Base-by-base conservation (phyloP, 2,329 filamentous ascomycete genomes). In the Cladophialophora bantiana region DNA sequence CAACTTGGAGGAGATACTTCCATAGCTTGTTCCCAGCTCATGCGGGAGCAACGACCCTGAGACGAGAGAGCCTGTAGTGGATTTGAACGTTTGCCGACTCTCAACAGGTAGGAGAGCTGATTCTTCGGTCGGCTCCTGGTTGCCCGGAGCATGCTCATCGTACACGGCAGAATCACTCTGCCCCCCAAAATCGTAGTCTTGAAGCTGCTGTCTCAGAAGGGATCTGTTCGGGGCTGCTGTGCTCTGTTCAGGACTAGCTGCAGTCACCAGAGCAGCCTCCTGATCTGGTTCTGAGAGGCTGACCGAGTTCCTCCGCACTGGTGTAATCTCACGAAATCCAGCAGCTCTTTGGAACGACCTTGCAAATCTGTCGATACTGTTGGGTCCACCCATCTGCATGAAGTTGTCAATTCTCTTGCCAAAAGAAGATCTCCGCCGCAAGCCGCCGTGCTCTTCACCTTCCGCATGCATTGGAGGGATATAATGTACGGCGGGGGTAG, bases 341-440 rank as follows among this genome's bases (percentile, higher is more conserved):
- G 93, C 93, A 42, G 94, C 94, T 77, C 94, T 89, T 79, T 94
- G 92, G 91, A 93, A 97, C 73, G 92, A 96, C 68, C 91, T 88
- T 53, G 94, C 92, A 77, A 98, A 98, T 74, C 94, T 96, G 75
- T 95, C 90, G 74, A 98, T 91, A 78, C 92, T 96, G 82, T 98
- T 98, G 68, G 94, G 90, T 59, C 94, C 94, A 70, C 94, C 95
- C 56, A 92, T 89, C 68, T 96, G 89, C 71, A 79, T 74, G 35
- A 82, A 69, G 6, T 83, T 79, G 55, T 80, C 78, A 62, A 86
- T 76, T 58, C 85, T 83, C 75, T 84, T 79, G 7, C 79, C 78
- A 57, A 81, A 75, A n/a, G 80, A 81, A 6, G 77, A 78, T 55
- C 71, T 72, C 64, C 74, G 68, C 62, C 71, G 72, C 40, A 58